These are phyloP conservation scores for Punctularia strigosozonata DNA, from an alignment of 768 basidiomycete species.

Conservation along the genomic window DNA sequence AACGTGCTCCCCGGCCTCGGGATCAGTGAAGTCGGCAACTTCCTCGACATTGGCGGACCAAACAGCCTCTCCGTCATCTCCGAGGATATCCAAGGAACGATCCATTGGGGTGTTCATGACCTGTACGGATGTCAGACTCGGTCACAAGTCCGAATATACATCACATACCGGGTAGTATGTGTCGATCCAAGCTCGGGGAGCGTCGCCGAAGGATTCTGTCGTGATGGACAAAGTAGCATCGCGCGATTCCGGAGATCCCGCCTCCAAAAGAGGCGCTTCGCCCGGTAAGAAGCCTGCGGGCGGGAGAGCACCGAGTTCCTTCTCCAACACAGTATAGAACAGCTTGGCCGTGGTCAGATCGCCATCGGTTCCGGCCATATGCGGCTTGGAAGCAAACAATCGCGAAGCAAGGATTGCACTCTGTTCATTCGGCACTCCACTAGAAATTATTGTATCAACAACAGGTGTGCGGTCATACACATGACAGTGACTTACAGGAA, in stretches of 20 bases:
- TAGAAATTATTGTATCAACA: conserved; percentile 9
- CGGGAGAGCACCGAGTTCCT: too few species aligned
- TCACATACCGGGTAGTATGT: conserved; percentile 86
- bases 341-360: conserved; percentile 52
- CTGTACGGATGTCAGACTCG: too few species aligned
- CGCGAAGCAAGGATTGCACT: conserved; percentile 41
- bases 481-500: conserved; percentile 26
- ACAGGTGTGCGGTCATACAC: neutral
- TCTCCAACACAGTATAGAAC: conserved; percentile 54
- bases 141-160: too few species aligned
- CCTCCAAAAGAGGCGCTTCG: conserved; percentile 50
- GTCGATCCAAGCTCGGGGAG: conserved; percentile 77
- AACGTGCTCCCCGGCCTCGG: conserved; percentile 55
- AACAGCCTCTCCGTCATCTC: conserved; percentile 33
- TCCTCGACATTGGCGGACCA: conserved; percentile 73
- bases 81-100: conserved; percentile 55
- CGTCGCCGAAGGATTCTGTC: conserved; percentile 24
- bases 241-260: conserved; percentile 57
- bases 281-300: conserved; percentile 16
- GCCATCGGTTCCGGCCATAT: conserved; percentile 44
- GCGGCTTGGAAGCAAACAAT: conserved; percentile 40
- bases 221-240: conserved; percentile 47
- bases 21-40: conserved; percentile 41
- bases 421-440: conserved; percentile 37
- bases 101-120: conserved; percentile 71